Conservation (phyloP, 176 grass and related monocot genomes). For the Musa schizocarpa region DNA sequence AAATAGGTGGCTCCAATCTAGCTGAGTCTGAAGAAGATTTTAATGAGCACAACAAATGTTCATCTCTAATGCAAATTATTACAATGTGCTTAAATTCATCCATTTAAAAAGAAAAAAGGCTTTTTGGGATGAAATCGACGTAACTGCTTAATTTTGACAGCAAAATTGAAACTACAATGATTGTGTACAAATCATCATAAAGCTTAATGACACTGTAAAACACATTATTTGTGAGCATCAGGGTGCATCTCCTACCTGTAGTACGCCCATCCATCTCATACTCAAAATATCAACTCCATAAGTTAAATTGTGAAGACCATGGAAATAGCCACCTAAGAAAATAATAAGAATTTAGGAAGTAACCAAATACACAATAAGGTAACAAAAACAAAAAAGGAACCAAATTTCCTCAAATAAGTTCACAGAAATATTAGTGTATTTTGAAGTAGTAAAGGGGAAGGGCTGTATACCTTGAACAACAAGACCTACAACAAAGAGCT, state of each 20-base stretch:
- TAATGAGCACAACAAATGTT: too few species aligned
- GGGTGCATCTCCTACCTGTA: slow-evolving; percentile 39
- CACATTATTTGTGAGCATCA: slow-evolving; percentile 9
- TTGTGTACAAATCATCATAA: neutral
- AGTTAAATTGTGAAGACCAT: slow-evolving; percentile 35
- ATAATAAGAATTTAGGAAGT: neutral
- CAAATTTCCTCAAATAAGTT: neutral
- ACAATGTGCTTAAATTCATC: neutral
- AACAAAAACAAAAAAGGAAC: neutral
- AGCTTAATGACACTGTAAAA: neutral
- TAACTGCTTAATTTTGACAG: too few species aligned
- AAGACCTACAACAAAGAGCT: slow-evolving; percentile 63
- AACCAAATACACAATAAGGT: neutral
- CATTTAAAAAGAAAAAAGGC: neutral
- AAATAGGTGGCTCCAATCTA: neutral
- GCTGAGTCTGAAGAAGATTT: too few species aligned
- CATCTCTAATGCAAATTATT: too few species aligned
- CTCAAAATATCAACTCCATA: slow-evolving; percentile 54
- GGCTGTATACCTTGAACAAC: slow-evolving; percentile 60
- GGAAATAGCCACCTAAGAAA: slow-evolving; percentile 67
- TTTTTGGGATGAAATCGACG: too few species aligned
- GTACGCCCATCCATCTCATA: slow-evolving; percentile 59
- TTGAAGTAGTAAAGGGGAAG: neutral
- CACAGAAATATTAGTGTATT: neutral
- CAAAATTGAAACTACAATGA: neutral